Percentiles rank a stretch among this genome's conserved stretches.
Conservation (phyloP, 257 asterid species). For the Verbena officinalis region DNA sequence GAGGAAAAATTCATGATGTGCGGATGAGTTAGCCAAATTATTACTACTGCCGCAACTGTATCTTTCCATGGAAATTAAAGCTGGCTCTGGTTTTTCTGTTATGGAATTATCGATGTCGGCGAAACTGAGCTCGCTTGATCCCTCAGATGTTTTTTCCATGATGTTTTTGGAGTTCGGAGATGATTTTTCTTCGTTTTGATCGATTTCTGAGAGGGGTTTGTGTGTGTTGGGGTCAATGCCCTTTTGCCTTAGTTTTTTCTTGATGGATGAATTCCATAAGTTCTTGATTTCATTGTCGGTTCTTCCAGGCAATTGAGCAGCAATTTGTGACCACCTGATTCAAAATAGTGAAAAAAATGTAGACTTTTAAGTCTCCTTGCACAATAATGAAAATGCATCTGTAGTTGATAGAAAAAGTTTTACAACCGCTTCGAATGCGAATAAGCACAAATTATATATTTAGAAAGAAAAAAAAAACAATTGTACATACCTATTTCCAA, state of each 20-base stretch:
- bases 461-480: too few relatives aligned
- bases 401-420: too few relatives aligned
- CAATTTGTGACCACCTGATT: constrained; percentile 62
- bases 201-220: constrained; percentile 43
- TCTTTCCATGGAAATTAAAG: constrained; percentile 23
- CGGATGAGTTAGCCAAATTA: constrained; percentile 1
- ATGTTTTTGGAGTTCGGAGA: constrained; percentile 14
- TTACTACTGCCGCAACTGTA: too few relatives aligned
- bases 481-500: constrained; percentile 67
- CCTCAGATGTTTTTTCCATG: constrained; percentile 26
- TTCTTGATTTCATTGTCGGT: constrained; percentile 65
- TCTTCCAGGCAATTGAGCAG: constrained; percentile 62
- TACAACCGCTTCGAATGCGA: too few relatives aligned
- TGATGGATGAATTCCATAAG: constrained; percentile 58
- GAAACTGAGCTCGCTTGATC: constrained; percentile 24
- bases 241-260: constrained; percentile 50
- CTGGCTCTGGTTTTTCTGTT: constrained; percentile 28
- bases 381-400: background rate
- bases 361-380: background rate
- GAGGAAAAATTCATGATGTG: constrained; percentile 46
- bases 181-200: constrained; percentile 13
- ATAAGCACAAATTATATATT: too few relatives aligned
- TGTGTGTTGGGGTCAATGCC: constrained; percentile 64
- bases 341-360: background rate
- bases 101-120: constrained; percentile 11